Evolutionary conservation across 208 protist genomes (phyloP), one percentile per base, ranked within the genome.

Genomic region (Acanthamoeba royreba): DNA sequence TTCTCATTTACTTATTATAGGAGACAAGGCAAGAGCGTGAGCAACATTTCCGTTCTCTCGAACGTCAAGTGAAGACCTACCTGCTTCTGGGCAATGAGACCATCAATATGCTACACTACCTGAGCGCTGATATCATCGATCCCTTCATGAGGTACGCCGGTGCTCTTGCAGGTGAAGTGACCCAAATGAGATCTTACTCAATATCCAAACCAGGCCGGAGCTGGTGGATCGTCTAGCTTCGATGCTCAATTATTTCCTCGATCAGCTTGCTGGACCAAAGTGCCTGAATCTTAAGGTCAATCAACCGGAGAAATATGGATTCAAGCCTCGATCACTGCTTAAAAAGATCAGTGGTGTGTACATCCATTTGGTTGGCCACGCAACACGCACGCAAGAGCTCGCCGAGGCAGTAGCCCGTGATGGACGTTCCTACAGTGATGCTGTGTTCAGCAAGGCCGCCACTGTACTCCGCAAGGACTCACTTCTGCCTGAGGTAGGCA

Each of bases 231-330:
- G 96, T 31, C 94, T 97, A 33, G 89, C 96, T 0, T 88, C 91
- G 25, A 97, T 97, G 95, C 63, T 97, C 46, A 93, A 96, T 58
- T 96, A 97, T 49, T 96, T 95, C 85, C 89, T 97, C 0, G 58
- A 92, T 11, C 66, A 94, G 13, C 49, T 97, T 4, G 95, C 95
- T 31, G 96, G 96, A 4, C 95, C 95, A 31, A 96, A 97, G 49
- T 96, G 92, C n/a, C 94, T 93, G 46, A 92, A 94, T 45, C 93
- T 96, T 47, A 96, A 96, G 81, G 55, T 79, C 31, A 63, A 77
- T 45, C 47, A 94, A 13, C 93, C 85, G 49, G 83, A 92, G 45
- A 94, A 94, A n/a, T 96, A 96, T 81, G 55, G 52, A 49, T 96
- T 96, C 63, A 89, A 96, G 46, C 94, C 94, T 15, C 85, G 61